Conservation (phyloP, 345 rosid species). For the Kandelia obovata region DNA sequence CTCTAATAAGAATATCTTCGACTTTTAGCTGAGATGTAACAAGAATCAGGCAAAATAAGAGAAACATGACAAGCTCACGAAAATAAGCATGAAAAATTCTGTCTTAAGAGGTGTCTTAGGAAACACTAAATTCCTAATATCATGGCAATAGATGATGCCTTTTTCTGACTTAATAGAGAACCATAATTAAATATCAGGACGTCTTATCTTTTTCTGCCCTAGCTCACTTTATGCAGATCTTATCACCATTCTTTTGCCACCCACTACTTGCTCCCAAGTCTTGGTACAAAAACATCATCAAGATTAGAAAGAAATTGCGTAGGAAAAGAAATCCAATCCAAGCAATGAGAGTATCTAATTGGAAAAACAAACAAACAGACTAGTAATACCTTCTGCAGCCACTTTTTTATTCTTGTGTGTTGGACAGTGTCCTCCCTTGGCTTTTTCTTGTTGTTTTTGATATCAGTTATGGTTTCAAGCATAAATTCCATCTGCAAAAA, state of each 20-base stretch:
- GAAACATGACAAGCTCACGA: not conserved
- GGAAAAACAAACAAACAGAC: not conserved
- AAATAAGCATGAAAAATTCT: not conserved
- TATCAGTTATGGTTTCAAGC: constrained; percentile 88
- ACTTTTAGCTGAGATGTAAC: constrained; percentile 50
- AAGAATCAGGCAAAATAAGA: not conserved
- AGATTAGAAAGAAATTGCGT: not conserved
- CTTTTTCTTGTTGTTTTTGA: constrained; percentile 85
- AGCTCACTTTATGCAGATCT: not conserved
- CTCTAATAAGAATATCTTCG: constrained; percentile 65
- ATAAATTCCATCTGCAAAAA: constrained; percentile 81
- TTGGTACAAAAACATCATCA: too few relatives aligned
- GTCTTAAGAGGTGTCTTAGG: not conserved
- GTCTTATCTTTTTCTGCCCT: not conserved
- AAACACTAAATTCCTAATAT: not conserved
- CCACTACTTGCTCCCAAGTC: not conserved
- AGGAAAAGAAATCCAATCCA: not conserved
- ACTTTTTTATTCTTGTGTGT: constrained; percentile 75
- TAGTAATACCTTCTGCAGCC: constrained; percentile 81
- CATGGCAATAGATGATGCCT: not conserved
- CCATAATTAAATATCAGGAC: not conserved
- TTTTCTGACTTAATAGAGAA: not conserved
- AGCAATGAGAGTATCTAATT: not conserved
- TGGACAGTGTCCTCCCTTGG: constrained; percentile 63
- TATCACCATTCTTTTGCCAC: not conserved